A percentile compares a stretch with the other conserved stretches of the same genome.
phyloP scores from a whole-genome alignment of 192 early-diverging fungal species.

The Powellomyces hirtus region DNA sequence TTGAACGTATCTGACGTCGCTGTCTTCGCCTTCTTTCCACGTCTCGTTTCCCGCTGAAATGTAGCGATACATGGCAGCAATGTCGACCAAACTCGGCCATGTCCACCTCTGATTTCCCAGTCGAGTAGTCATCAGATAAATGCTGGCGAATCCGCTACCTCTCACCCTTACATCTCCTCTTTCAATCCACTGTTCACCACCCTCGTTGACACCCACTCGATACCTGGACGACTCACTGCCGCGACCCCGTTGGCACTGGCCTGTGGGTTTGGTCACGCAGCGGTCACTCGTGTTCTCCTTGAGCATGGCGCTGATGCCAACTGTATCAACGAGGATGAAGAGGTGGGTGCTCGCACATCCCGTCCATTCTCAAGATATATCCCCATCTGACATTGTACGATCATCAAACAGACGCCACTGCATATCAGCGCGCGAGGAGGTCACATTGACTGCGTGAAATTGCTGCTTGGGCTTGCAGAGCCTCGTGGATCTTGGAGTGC shows the following conservation, averaged over 20 bases:
- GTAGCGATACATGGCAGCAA: too few relatives aligned
- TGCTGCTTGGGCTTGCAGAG: constrained; percentile 41
- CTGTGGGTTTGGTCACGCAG: constrained; percentile 43
- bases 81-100: too few relatives aligned
- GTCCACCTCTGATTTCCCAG: not conserved
- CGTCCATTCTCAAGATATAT: too few relatives aligned
- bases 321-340: constrained; percentile 26
- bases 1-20: too few relatives aligned
- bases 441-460: constrained; percentile 47
- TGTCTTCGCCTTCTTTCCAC: too few relatives aligned
- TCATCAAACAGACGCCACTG: constrained; percentile 58
- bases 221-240: not conserved
- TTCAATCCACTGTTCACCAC: not conserved
- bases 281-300: constrained; percentile 48
- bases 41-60: too few relatives aligned
- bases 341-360: too few relatives aligned
- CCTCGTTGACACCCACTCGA: not conserved
- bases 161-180: not conserved
- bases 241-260: constrained; percentile 22
- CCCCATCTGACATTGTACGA: too few relatives aligned
- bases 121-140: constrained; percentile 3
- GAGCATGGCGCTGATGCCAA: constrained; percentile 54
- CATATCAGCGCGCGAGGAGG: constrained; percentile 54
- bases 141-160: not conserved
- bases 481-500: constrained; percentile 10